Percentiles rank a stretch among this genome's conserved stretches.
Conservation (phyloP, 2,329 filamentous ascomycete genomes). For the Emericellopsis cladophorae region DNA sequence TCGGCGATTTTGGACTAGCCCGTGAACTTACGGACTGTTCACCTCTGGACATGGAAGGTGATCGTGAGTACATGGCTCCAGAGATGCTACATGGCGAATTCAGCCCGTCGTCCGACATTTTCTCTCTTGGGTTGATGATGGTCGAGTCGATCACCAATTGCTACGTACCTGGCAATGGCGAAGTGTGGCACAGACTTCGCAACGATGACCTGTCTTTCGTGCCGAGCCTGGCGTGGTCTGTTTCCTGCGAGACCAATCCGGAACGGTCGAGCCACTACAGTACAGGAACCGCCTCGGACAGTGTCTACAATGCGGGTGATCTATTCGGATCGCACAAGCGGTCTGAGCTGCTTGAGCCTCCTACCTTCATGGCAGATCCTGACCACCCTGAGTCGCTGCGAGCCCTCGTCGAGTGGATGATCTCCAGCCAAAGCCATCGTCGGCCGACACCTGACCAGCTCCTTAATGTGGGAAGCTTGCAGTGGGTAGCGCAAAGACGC, state of each 20-base stretch:
- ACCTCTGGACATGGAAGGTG: constrained; percentile 65
- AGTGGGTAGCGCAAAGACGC: constrained; percentile 67
- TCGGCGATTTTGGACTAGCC: constrained; percentile 78
- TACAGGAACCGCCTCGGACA: constrained; percentile 17
- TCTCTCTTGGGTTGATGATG: constrained; percentile 87
- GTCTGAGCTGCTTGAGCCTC: constrained; percentile 48
- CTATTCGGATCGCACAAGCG: constrained; percentile 33
- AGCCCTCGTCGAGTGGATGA: constrained; percentile 77
- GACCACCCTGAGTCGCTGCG: constrained; percentile 66
- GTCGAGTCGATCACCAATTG: constrained; percentile 93
- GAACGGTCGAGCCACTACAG: constrained; percentile 41
- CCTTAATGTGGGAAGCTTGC: constrained; percentile 58
- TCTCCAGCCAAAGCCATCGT: constrained; percentile 57
- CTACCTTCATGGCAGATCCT: constrained; percentile 78
- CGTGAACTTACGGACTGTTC: constrained; percentile 73
- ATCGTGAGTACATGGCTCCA: constrained; percentile 90
- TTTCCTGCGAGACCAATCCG: constrained; percentile 54
- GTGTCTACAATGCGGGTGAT: constrained; percentile 18
- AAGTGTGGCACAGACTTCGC: constrained; percentile 79
- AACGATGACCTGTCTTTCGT: constrained; percentile 83
- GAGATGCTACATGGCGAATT: constrained; percentile 80
- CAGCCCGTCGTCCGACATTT: constrained; percentile 87
- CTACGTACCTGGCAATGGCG: constrained; percentile 82
- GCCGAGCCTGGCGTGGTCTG: constrained; percentile 75
- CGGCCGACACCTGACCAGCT: constrained; percentile 68